Evolutionary conservation across 176 grass and related monocot species (phyloP).

Genomic region (Lolium multiflorum): DNA sequence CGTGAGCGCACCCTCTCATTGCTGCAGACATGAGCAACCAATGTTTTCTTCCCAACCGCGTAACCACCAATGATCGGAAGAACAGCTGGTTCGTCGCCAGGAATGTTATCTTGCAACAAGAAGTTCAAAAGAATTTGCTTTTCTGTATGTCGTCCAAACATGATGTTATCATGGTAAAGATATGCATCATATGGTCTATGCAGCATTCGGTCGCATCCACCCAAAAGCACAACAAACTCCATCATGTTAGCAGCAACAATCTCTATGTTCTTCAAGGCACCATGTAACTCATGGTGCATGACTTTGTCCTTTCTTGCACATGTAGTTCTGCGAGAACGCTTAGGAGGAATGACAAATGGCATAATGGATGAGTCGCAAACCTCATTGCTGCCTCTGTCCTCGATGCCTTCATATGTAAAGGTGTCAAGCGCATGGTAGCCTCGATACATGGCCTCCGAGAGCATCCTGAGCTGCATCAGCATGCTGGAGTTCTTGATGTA

Average conservation of each 20-base stretch:
- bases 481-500: conserved; percentile 9
- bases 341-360: background rate
- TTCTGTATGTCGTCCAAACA: background rate
- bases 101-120: background rate
- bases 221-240: background rate
- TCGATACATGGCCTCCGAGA: background rate
- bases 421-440: background rate
- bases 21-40: background rate
- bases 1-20: background rate
- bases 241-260: too few species aligned
- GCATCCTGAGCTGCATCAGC: background rate
- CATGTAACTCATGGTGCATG: background rate
- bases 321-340: background rate
- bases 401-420: background rate
- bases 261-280: background rate
- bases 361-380: background rate
- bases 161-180: background rate
- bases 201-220: background rate
- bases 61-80: background rate
- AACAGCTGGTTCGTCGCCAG: background rate
- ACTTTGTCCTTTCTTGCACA: background rate
- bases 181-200: background rate
- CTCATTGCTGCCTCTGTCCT: background rate
- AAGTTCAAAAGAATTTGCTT: background rate
- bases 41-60: conserved; percentile 23